These are phyloP conservation scores for Yamagishiella unicocca DNA, from an alignment of 139 green algal species.

Conservation along the genomic window DNA sequence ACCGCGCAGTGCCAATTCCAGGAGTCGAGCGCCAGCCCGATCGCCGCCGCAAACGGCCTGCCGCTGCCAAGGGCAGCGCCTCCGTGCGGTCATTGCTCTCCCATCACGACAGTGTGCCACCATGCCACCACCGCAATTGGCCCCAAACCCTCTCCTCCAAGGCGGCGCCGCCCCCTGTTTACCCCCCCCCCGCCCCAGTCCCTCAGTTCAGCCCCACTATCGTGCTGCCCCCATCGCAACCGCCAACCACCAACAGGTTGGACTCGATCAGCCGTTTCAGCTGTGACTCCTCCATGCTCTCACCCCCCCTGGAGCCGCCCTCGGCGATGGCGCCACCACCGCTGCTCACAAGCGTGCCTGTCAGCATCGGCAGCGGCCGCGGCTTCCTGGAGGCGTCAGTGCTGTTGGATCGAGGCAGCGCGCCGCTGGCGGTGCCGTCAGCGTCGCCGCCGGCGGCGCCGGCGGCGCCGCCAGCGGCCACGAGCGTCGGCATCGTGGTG, in stretches of 20 bases:
- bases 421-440: not conserved
- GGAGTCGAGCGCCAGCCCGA: too few species aligned
- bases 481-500: not conserved
- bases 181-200: not conserved
- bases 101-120: too few species aligned
- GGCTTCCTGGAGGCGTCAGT: not conserved
- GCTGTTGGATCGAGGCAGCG: too few species aligned
- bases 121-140: too few species aligned
- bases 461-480: not conserved
- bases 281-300: not conserved
- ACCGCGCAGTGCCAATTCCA: too few species aligned
- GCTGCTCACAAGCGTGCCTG: not conserved
- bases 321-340: not conserved
- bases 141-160: too few species aligned
- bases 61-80: too few species aligned
- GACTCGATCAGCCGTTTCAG: not conserved
- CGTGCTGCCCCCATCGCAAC: not conserved
- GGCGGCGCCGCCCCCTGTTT: not conserved
- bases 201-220: not conserved
- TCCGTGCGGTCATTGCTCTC: too few species aligned
- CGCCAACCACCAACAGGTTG: constrained; percentile 7
- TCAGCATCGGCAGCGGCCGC: not conserved
- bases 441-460: not conserved
- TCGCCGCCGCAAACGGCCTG: too few species aligned
- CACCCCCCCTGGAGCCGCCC: not conserved